These are phyloP conservation scores for Alternaria burnsii DNA, from an alignment of 2,329 filamentous ascomycete genomes.

Conservation along the genomic window DNA sequence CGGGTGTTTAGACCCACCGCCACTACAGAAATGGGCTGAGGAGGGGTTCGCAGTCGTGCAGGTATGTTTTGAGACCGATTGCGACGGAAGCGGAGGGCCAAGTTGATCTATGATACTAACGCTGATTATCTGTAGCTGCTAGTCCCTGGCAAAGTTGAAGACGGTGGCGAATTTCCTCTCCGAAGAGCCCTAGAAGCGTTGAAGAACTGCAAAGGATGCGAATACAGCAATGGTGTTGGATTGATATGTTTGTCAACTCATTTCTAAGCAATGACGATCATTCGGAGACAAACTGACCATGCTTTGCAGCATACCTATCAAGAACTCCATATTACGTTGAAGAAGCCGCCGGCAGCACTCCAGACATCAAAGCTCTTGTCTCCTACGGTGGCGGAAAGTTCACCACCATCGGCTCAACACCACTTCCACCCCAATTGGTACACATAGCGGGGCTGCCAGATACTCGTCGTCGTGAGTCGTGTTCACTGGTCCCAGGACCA, in stretches of 20 bases:
- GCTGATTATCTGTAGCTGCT: slow-evolving; percentile 54
- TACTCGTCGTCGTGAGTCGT: slow-evolving; percentile 31
- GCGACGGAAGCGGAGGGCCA: slow-evolving; percentile 45
- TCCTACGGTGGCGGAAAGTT: slow-evolving; percentile 44
- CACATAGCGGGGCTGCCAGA: slow-evolving; percentile 36
- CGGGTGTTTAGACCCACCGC: slow-evolving; percentile 61
- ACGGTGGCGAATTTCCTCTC: slow-evolving; percentile 45
- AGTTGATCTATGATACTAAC: slow-evolving; percentile 30
- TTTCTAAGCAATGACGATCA: background rate
- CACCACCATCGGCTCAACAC: slow-evolving; percentile 31
- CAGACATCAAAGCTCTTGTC: slow-evolving; percentile 42
- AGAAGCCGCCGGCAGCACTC: slow-evolving; percentile 35
- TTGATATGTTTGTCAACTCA: slow-evolving; percentile 39
- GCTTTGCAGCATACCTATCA: slow-evolving; percentile 40
- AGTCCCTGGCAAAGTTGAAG: slow-evolving; percentile 42
- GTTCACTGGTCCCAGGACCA: slow-evolving; percentile 29
- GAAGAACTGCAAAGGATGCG: slow-evolving; percentile 34
- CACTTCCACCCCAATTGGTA: slow-evolving; percentile 40
- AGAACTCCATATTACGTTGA: slow-evolving; percentile 45
- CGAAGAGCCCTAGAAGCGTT: slow-evolving; percentile 36
- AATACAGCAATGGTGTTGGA: slow-evolving; percentile 37
- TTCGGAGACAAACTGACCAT: background rate
- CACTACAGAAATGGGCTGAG: slow-evolving; percentile 73
- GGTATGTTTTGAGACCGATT: slow-evolving; percentile 10
- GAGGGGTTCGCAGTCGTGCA: slow-evolving; percentile 72